These are phyloP conservation scores for Alloascoidea hylecoeti DNA, from an alignment of 805 yeast genomes.

Conservation along the genomic window DNA sequence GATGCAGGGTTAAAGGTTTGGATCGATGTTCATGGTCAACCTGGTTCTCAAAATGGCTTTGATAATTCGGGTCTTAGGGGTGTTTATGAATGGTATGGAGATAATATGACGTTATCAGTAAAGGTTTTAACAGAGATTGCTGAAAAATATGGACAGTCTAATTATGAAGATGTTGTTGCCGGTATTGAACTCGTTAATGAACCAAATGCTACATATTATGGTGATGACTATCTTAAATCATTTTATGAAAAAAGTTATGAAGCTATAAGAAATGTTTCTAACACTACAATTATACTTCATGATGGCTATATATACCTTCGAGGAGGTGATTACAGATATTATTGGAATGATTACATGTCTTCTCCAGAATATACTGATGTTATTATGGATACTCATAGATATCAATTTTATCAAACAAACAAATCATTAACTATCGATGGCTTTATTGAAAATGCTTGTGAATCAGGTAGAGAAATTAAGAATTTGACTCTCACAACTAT, in stretches of 20 bases:
- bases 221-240: conserved; percentile 39
- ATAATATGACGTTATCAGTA: conserved; percentile 37
- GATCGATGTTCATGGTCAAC: conserved; percentile 94
- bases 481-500: conserved; percentile 59
- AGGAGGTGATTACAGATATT: too few relatives aligned
- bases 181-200: conserved; percentile 84
- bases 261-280: conserved; percentile 39
- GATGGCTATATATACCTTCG: conserved; percentile 61
- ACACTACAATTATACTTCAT: conserved; percentile 51
- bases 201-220: conserved; percentile 65
- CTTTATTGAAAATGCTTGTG: conserved; percentile 42
- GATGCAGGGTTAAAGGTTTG: conserved; percentile 55
- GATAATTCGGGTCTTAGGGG: conserved; percentile 88
- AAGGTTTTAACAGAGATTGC: too few relatives aligned
- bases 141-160: conserved; percentile 51
- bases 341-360: conserved; percentile 47
- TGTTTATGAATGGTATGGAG: conserved; percentile 32
- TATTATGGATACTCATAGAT: conserved; percentile 79
- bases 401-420: conserved; percentile 63
- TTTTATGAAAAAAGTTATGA: conserved; percentile 54
- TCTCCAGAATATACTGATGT: conserved; percentile 42
- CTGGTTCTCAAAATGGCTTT: conserved; percentile 93
- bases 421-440: conserved; percentile 56
- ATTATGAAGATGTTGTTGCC: conserved; percentile 56
- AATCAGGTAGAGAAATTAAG: conserved; percentile 28